Conservation (phyloP, 2,329 filamentous ascomycete genomes). For the Fusarium sp. region DNA sequence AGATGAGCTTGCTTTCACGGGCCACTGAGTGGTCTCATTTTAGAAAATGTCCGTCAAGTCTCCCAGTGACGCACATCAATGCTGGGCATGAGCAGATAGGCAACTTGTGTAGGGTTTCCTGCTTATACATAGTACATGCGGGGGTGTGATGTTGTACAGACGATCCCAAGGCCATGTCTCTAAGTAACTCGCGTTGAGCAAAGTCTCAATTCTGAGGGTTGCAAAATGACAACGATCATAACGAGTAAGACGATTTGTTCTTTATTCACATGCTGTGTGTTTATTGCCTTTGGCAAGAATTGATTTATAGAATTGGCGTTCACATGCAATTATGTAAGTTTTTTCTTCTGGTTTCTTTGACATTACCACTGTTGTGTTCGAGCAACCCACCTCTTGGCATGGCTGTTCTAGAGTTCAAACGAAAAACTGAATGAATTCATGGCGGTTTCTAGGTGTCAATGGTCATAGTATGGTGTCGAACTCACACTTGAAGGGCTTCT, state of each 20-base stretch:
- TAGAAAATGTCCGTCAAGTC: neutral
- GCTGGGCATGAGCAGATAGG: neutral
- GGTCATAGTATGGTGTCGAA: neutral
- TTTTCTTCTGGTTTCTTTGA: neutral
- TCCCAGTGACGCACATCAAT: neutral
- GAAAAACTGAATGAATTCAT: neutral
- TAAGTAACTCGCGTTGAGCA: neutral
- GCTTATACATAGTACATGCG: neutral
- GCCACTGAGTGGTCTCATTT: neutral
- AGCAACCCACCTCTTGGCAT: neutral
- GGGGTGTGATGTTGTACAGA: neutral
- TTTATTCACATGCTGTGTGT: neutral
- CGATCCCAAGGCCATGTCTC: neutral
- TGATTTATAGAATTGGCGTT: neutral
- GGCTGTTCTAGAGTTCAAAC: neutral
- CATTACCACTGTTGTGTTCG: neutral
- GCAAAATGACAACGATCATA: neutral
- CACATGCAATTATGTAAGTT: neutral
- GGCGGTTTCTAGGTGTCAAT: neutral
- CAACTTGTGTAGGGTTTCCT: neutral
- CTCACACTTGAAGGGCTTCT: neutral
- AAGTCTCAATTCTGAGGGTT: neutral
- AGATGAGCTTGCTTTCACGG: conserved; percentile 9
- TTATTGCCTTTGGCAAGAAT: neutral
- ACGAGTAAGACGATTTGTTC: neutral